These are phyloP conservation scores for Avena sativa DNA, from an alignment of 176 grass and related monocot species.

Conservation along the genomic window DNA sequence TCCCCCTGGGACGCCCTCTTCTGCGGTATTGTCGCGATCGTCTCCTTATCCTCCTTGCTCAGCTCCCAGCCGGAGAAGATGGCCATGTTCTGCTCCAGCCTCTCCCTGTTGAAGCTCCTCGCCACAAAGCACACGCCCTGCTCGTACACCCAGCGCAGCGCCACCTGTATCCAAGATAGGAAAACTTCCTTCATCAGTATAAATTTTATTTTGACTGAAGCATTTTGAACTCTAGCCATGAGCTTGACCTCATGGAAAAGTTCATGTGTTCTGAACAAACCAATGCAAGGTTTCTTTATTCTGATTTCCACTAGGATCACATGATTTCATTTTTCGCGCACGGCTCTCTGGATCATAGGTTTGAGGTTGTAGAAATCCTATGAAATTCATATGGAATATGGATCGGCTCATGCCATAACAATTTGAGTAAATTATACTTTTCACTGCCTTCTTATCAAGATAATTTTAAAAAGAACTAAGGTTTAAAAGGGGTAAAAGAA, in stretches of 20 bases:
- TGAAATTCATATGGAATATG: neutral
- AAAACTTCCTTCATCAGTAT: neutral
- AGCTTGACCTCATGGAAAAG: neutral
- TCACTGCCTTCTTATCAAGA: neutral
- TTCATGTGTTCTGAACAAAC: neutral
- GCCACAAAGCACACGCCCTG: conserved; percentile 51
- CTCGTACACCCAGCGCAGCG: conserved; percentile 72
- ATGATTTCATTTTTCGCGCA: neutral
- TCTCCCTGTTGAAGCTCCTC: conserved; percentile 64
- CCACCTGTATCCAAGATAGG: conserved; percentile 44
- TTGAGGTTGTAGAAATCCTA: neutral
- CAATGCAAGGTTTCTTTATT: neutral
- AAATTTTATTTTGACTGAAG: neutral
- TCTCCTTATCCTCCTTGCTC: conserved; percentile 46
- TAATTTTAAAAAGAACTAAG: neutral
- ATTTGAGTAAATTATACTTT: neutral
- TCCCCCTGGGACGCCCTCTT: conserved; percentile 32
- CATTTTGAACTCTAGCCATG: neutral
- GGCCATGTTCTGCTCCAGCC: conserved; percentile 70
- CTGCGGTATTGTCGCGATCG: conserved; percentile 57
- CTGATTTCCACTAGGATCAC: neutral
- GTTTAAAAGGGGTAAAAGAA: neutral
- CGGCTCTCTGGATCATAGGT: neutral
- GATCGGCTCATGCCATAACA: neutral
- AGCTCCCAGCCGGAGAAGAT: conserved; percentile 81